phyloP scores from a whole-genome alignment of 2,329 filamentous ascomycete species.

The Emergomyces orientalis region DNA sequence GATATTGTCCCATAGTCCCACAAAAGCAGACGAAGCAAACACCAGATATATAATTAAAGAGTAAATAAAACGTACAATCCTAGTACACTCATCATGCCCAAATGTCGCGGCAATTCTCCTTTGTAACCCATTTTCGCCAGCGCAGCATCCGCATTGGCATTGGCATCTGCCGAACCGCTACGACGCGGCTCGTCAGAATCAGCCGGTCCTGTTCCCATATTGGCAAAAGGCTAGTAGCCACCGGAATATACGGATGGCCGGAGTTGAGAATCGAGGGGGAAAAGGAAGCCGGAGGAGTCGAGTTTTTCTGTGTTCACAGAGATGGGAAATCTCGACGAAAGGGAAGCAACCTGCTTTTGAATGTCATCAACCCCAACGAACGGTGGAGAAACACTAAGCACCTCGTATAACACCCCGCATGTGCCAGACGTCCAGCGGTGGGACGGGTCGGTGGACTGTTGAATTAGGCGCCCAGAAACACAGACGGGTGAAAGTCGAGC shows the following conservation, averaged over 20 bases:
- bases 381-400: not conserved
- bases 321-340: not conserved
- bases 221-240: not conserved
- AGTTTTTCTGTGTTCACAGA: not conserved
- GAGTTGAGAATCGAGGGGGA: not conserved
- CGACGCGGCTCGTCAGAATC: conserved; percentile 1
- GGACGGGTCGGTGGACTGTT: not conserved
- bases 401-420: not conserved
- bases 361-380: not conserved
- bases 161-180: conserved; percentile 10
- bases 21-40: conserved; percentile 13
- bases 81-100: conserved; percentile 61
- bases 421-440: not conserved
- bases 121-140: conserved; percentile 60
- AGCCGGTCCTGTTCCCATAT: not conserved
- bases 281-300: no score
- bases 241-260: not conserved
- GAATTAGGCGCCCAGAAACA: not conserved
- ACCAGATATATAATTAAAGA: not conserved
- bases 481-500: not conserved
- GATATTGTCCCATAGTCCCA: not conserved
- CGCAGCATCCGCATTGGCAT: conserved; percentile 46
- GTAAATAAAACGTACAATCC: conserved; percentile 41
- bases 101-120: conserved; percentile 54
- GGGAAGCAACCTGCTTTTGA: not conserved